Conservation (phyloP, 805 yeast species). For the Saccharomycopsis javanensis region DNA sequence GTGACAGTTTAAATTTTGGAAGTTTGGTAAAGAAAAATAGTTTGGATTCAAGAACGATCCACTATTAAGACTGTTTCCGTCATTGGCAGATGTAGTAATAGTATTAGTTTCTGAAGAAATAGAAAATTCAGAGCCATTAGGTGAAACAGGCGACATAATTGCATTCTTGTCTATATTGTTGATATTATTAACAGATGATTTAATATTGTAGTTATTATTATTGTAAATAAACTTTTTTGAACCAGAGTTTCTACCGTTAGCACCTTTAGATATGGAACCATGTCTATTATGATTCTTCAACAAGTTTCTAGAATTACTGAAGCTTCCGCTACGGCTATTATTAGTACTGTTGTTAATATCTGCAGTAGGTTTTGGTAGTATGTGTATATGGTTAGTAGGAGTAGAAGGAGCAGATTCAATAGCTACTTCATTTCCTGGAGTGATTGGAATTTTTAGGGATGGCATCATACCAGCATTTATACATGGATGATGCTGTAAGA, state of each 20-base stretch:
- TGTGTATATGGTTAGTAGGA: conserved; percentile 13
- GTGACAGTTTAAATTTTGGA: neutral
- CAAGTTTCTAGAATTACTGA: conserved; percentile 6
- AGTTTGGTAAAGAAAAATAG: conserved; percentile 1
- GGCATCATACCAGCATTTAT: neutral
- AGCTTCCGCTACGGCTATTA: conserved; percentile 10
- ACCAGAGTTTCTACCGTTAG: neutral
- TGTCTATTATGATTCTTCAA: conserved; percentile 6
- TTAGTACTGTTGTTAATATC: conserved; percentile 4
- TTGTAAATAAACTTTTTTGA: neutral
- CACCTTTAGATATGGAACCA: conserved; percentile 4
- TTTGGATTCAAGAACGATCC: neutral
- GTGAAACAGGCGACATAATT: conserved; percentile 11
- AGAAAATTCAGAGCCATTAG: conserved; percentile 7
- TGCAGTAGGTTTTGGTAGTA: conserved; percentile 17
- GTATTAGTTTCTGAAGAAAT: conserved; percentile 1
- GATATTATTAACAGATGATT: neutral
- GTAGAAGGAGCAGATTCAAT: conserved; percentile 2
- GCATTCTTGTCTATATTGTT: neutral
- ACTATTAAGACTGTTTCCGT: neutral
- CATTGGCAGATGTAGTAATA: neutral
- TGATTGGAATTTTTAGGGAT: neutral
- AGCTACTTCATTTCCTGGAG: neutral
- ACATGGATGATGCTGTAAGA: neutral
- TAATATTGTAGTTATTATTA: neutral